Percentiles rank a stretch among this genome's conserved stretches.
Conservation (phyloP, 805 yeast species). For the Pichia nakasei region DNA sequence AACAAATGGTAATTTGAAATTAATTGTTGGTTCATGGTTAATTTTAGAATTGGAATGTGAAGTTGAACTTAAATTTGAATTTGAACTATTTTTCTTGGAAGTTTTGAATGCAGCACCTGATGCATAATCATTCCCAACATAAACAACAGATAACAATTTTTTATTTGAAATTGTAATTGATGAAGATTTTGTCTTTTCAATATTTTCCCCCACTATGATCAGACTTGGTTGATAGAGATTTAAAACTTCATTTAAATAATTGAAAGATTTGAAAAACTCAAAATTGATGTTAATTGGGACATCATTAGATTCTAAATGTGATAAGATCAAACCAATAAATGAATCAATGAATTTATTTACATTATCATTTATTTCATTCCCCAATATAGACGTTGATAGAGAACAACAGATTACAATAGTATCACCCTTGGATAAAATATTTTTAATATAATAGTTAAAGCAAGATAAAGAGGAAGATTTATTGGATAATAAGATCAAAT, state of each 20-base stretch:
- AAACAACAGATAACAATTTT: conserved; percentile 21
- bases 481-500: conserved; percentile 51
- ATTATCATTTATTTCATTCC: conserved; percentile 13
- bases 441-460: conserved; percentile 52
- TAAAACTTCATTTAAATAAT: conserved; percentile 45
- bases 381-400: conserved; percentile 12
- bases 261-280: conserved; percentile 45
- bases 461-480: conserved; percentile 68
- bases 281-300: conserved; percentile 39
- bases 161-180: conserved; percentile 20
- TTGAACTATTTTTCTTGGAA: conserved; percentile 1
- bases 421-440: conserved; percentile 53
- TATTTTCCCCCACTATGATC: conserved; percentile 34
- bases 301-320: conserved; percentile 20
- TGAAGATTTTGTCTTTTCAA: conserved; percentile 19
- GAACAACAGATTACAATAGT: conserved; percentile 41
- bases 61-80: conserved; percentile 7
- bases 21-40: not conserved
- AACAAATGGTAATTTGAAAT: not conserved
- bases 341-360: conserved; percentile 18
- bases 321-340: conserved; percentile 35
- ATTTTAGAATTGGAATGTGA: conserved; percentile 3
- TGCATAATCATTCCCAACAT: conserved; percentile 14
- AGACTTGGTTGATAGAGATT: conserved; percentile 51
- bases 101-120: not conserved